Evolutionary conservation across 768 basidiomycete species (phyloP).

Genomic region (Suillus plorans): DNA sequence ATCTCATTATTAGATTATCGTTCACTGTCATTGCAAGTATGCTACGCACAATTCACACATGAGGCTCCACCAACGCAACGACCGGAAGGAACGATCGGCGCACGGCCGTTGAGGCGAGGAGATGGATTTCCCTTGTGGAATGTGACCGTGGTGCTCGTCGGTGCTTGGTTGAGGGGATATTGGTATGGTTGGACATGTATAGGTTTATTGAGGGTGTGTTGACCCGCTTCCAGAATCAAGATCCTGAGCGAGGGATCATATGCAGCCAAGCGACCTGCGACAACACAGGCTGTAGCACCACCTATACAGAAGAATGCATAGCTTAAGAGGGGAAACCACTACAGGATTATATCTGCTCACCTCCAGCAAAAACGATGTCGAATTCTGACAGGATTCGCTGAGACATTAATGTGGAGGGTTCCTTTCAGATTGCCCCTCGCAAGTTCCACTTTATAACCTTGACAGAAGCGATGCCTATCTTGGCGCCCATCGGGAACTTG

Average conservation of each 20-base stretch:
- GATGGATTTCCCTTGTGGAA: constrained; percentile 18
- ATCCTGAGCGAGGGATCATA: not conserved
- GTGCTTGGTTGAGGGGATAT: not conserved
- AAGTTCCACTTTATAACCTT: not conserved
- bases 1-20: not conserved
- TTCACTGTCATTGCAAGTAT: constrained; percentile 4
- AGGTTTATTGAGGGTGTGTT: not conserved
- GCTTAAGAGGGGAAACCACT: not conserved
- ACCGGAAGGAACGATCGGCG: constrained; percentile 20
- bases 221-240: not conserved
- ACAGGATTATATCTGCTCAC: not conserved
- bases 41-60: constrained; percentile 48
- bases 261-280: not conserved
- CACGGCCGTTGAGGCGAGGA: constrained; percentile 14
- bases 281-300: not conserved
- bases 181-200: not conserved
- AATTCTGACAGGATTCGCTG: not conserved
- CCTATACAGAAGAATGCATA: not conserved
- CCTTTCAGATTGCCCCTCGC: not conserved
- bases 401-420: not conserved
- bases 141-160: constrained; percentile 15
- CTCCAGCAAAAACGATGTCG: not conserved
- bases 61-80: constrained; percentile 34
- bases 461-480: not conserved
- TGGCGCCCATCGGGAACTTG: not conserved